Percentiles rank a stretch among this genome's conserved stretches.
Evolutionary conservation across 83 land plant species (phyloP).

Genomic region (Picea abies): DNA sequence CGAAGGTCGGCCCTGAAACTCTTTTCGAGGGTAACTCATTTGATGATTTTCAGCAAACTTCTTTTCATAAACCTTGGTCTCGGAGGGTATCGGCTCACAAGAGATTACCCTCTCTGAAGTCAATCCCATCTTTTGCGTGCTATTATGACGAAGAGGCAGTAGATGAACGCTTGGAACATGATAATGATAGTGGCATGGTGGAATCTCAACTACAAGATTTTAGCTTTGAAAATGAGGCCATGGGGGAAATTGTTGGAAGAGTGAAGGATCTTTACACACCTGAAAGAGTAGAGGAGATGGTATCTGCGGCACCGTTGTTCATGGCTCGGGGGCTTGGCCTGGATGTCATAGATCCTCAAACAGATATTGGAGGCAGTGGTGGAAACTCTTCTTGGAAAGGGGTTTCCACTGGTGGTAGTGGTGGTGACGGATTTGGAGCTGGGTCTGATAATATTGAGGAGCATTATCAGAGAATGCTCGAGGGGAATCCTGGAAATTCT

Average conservation of each 20-base stretch:
- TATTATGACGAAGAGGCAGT: constrained; percentile 11
- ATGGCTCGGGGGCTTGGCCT: too few species aligned
- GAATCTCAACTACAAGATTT: background rate
- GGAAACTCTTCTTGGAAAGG: too few species aligned
- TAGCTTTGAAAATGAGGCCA: background rate
- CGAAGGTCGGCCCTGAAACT: background rate
- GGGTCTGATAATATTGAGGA: constrained; percentile 29
- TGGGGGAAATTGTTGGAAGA: constrained; percentile 8
- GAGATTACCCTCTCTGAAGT: constrained; percentile 17
- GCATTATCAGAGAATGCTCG: constrained; percentile 57
- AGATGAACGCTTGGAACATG: background rate
- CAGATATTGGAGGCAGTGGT: too few species aligned
- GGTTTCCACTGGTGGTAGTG: too few species aligned
- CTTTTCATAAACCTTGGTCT: constrained; percentile 4
- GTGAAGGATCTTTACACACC: background rate
- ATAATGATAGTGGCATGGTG: background rate
- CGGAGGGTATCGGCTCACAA: background rate
- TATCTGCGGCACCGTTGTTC: too few species aligned
- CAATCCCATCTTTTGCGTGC: constrained; percentile 42
- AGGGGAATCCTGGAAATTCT: constrained; percentile 55
- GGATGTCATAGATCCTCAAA: too few species aligned
- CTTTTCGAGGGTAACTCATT: background rate
- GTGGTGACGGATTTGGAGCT: constrained; percentile 14
- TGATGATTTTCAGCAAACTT: constrained; percentile 8
- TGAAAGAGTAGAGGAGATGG: background rate